Conservation (phyloP, 768 basidiomycete genomes). For the Trichaptum fuscoviolaceum region DNA sequence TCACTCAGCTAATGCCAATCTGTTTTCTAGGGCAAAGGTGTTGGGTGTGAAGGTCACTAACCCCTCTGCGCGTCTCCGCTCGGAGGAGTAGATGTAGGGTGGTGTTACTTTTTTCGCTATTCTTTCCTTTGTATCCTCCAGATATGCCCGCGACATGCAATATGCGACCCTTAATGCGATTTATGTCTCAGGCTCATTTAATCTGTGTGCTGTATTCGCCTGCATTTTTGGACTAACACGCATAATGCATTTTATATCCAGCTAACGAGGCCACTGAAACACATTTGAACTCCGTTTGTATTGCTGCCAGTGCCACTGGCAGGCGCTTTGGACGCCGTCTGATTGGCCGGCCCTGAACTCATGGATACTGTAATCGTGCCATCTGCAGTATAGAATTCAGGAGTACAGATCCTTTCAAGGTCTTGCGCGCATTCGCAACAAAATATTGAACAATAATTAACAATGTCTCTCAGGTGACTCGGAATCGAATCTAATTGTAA, state of each 20-base stretch:
- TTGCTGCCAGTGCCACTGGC: too few species aligned
- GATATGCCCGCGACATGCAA: conserved; percentile 46
- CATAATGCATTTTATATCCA: not conserved
- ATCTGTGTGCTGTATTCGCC: conserved; percentile 8
- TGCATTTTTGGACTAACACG: not conserved
- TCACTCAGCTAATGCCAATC: conserved; percentile 10
- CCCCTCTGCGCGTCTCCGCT: conserved; percentile 85
- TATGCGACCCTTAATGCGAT: conserved; percentile 39
- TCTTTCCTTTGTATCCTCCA: conserved; percentile 43
- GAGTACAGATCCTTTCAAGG: not conserved
- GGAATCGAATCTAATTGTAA: not conserved
- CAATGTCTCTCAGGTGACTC: not conserved
- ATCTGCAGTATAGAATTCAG: not conserved
- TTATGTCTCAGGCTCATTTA: conserved; percentile 23
- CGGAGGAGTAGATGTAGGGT: conserved; percentile 73
- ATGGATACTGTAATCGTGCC: too few species aligned
- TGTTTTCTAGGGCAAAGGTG: conserved; percentile 60
- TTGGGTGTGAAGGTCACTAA: conserved; percentile 94
- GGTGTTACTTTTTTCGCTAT: conserved; percentile 32
- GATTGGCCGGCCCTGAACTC: too few species aligned
- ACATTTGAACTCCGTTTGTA: too few species aligned
- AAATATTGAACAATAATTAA: not conserved
- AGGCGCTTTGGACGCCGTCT: too few species aligned
- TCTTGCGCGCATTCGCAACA: too few species aligned
- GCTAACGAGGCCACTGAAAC: too few species aligned